These are phyloP conservation scores for Septoria linicola DNA, from an alignment of 2,329 filamentous ascomycete genomes.

Conservation along the genomic window DNA sequence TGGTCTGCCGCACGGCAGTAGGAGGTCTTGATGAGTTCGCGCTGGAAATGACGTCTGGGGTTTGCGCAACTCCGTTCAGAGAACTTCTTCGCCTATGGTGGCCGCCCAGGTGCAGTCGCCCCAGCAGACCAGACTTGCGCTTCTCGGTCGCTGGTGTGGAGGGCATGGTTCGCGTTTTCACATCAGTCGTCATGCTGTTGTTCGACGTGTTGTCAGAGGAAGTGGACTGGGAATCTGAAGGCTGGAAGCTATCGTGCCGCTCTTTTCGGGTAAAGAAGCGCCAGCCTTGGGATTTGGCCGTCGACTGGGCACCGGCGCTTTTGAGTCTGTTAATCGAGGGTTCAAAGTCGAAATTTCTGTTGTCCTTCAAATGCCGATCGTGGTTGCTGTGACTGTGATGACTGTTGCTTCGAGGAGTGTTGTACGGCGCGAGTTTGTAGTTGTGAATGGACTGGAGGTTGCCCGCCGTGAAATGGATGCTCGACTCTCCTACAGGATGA, in stretches of 20 bases:
- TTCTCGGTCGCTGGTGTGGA: constrained; percentile 24
- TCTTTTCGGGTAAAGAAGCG: constrained; percentile 8
- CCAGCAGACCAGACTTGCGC: constrained; percentile 23
- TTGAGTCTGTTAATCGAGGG: constrained; percentile 14
- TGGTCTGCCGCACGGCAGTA: constrained; percentile 11
- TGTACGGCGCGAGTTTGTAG: not conserved
- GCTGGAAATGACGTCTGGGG: not conserved
- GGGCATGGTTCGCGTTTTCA: constrained; percentile 19
- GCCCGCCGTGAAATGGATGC: constrained; percentile 21
- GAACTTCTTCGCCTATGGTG: constrained; percentile 24
- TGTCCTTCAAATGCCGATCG: constrained; percentile 5
- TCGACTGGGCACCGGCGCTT: constrained; percentile 4
- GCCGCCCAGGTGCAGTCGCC: constrained; percentile 20
- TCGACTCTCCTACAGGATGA: constrained; percentile 9
- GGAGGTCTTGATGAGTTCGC: constrained; percentile 13
- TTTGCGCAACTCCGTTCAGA: not conserved
- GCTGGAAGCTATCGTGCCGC: constrained; percentile 6
- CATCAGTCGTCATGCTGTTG: constrained; percentile 20
- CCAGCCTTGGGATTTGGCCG: constrained; percentile 15
- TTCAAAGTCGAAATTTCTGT: constrained; percentile 5
- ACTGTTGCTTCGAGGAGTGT: constrained; percentile 4
- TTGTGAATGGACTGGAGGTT: constrained; percentile 17
- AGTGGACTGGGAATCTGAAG: constrained; percentile 16
- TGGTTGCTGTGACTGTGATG: constrained; percentile 6
- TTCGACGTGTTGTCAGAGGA: constrained; percentile 8